Percentiles rank a stretch among this genome's conserved stretches.
Evolutionary conservation across 352 stramenopile species (phyloP).

Genomic region (Phytopythium montanum): DNA sequence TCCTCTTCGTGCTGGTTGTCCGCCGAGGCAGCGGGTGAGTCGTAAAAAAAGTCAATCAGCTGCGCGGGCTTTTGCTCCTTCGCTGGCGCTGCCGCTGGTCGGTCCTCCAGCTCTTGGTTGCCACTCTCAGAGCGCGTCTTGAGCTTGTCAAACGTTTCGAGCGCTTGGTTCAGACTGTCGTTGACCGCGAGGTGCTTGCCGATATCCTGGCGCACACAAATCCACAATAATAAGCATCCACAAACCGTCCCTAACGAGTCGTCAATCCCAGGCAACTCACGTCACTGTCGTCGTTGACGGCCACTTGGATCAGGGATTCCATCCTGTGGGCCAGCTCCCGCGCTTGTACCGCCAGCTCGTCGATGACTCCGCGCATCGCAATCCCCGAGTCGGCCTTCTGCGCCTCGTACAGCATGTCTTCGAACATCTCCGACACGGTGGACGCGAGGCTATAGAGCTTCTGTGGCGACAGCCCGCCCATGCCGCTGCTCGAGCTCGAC

Average conservation of each 20-base stretch:
- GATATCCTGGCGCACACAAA: conserved; percentile 30
- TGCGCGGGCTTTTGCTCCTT: background rate
- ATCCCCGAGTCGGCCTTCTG: conserved; percentile 45
- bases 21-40: background rate
- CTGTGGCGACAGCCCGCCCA: conserved; percentile 47
- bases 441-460: conserved; percentile 62
- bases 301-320: conserved; percentile 57
- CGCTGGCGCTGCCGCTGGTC: background rate
- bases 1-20: conserved; percentile 29
- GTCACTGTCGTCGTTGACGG: conserved; percentile 46
- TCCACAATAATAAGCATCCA: background rate
- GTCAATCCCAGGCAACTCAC: conserved; percentile 13
- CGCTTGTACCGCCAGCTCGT: conserved; percentile 62
- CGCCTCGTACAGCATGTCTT: conserved; percentile 75
- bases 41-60: conserved; percentile 5
- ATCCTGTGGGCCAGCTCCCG: conserved; percentile 59
- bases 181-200: conserved; percentile 70
- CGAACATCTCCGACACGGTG: conserved; percentile 78
- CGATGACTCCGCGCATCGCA: conserved; percentile 48
- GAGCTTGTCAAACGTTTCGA: conserved; percentile 57
- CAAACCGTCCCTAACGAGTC: background rate
- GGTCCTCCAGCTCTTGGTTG: conserved; percentile 20
- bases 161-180: conserved; percentile 51
- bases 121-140: conserved; percentile 15
- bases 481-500: conserved; percentile 36